Evolutionary conservation across 2,329 filamentous ascomycete genomes (phyloP), one percentile per base, ranked within the genome.

Genomic region (Neofusicoccum sp.): DNA sequence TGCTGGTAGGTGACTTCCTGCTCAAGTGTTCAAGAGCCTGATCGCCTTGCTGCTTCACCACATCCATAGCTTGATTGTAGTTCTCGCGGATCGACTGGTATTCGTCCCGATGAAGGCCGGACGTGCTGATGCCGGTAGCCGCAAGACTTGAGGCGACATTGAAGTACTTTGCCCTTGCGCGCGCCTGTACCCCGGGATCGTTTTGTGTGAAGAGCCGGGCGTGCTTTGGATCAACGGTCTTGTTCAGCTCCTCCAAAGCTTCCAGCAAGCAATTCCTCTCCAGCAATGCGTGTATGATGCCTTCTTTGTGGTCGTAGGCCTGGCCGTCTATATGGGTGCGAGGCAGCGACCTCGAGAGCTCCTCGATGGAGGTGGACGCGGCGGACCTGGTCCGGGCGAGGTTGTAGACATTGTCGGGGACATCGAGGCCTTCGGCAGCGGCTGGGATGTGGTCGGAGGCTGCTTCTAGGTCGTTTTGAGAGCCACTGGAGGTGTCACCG

Each of bases 231-330:
- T 67, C 66, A 1, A 41, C 54, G 33, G 67, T 67, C 48, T 70
- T 70, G 7, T 69, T 70, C 30, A 77, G 64, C 53, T 75, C 69
- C 16, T 72, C 66, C 36, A 76, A 69, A 9, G 76, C 75, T 53
- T 78, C 70, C 30, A 68, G 69, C 8, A 76, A 63, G 36, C 76
- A 76, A 57, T 75, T 73, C 45, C 79, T 75, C 65, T 81, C 79
- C 1, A 81, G 68, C 24, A 81, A 63, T 2, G 79, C 73, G 65
- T 80, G 78, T 4, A 81, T 64, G 9, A 80, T 63, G 12, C 78
- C 64, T 58, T 79, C 74, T 34, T 67, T 64, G 20, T 67, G 65
- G 47, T 59, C 43, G 12, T 41, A 43, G 20, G 40, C 16, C 28
- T 45, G 34, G 11, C 41, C 38, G 26, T 28, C 28, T 12, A 41